Base-by-base conservation (phyloP, 345 rosid species). In the Euphorbia lathyris region DNA sequence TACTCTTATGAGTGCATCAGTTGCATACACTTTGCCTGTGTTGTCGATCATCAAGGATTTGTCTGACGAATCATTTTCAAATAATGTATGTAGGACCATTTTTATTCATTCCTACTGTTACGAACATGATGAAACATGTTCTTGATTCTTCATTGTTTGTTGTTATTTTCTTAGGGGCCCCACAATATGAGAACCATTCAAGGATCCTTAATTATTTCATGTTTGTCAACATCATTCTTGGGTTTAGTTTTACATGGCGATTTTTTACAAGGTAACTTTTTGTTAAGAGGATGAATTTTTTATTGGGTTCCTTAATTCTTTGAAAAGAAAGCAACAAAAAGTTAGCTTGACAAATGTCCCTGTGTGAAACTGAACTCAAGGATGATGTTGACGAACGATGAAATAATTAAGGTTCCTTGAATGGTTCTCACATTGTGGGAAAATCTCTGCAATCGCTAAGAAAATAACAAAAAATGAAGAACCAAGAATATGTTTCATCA, bases 321-420 rank as follows among this genome's bases (percentile, higher is more conserved):
- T n/a, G n/a, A n/a, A n/a, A n/a, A n/a, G n/a, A n/a, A n/a, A n/a
- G n/a, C n/a, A 32, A 45, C 27, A 64, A 26, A 34, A 68, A 51
- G 52, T 66, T 67, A 95, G 97, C 92, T 88, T 36, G 90, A 87
- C 67, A 95, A 70, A 61, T 83, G 85, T 65, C 89, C 97, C 98
- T 97, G 90, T 16, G 77, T 78, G 55, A 68, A 76, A 77, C 98
- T 73, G 67, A 79, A 95, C 26, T 98, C 99, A 52, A 92, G 78
- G 67, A 90, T 75, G 57, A 95, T 90, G 83, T n/a, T n/a, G 90
- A 90, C 76, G 87, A 40, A 95, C 90, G n/a, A 90, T 56, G 94
- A 86, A 78, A 95, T 86, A 69, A 95, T 95, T 14, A 95, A 63
- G 4, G 98, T 88, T 72, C 99, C 98, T 76, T 95, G 99, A 76